phyloP scores from a whole-genome alignment of 164 flowering plant genomes.

The Sextonia rubra region DNA sequence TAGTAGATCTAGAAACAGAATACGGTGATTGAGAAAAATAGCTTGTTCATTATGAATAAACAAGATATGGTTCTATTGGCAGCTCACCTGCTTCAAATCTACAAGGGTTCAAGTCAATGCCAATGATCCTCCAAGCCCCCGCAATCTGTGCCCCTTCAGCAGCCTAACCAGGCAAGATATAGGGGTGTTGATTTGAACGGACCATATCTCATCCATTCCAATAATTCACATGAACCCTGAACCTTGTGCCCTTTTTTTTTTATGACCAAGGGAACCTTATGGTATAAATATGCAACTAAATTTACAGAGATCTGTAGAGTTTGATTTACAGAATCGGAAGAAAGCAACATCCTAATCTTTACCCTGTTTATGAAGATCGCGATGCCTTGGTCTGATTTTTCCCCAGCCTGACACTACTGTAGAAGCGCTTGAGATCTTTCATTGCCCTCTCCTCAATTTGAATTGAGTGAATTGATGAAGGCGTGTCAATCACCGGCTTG shows the following conservation, averaged over 20 bases:
- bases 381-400: conserved; percentile 34
- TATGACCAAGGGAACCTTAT: conserved; percentile 10
- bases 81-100: conserved; percentile 50
- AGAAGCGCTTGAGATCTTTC: conserved; percentile 90
- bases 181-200: neutral
- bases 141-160: conserved; percentile 76
- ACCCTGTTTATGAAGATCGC: too few relatives aligned
- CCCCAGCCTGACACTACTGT: conserved; percentile 80
- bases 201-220: neutral
- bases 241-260: too few relatives aligned
- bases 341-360: neutral
- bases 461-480: conserved; percentile 87
- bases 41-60: too few relatives aligned
- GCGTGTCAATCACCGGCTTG: conserved; percentile 66
- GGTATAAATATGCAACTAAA: conserved; percentile 11
- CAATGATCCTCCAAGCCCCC: conserved; percentile 77
- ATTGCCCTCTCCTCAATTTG: conserved; percentile 97
- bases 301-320: conserved; percentile 35
- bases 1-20: neutral
- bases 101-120: conserved; percentile 53
- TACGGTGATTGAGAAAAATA: neutral
- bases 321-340: conserved; percentile 20
- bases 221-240: too few relatives aligned
- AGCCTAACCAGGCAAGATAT: conserved; percentile 38
- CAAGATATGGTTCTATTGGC: neutral